Evolutionary conservation across 148 eudicot genomes (phyloP), one percentile per base, ranked within the genome.

Genomic region (Camellia granthamiana): DNA sequence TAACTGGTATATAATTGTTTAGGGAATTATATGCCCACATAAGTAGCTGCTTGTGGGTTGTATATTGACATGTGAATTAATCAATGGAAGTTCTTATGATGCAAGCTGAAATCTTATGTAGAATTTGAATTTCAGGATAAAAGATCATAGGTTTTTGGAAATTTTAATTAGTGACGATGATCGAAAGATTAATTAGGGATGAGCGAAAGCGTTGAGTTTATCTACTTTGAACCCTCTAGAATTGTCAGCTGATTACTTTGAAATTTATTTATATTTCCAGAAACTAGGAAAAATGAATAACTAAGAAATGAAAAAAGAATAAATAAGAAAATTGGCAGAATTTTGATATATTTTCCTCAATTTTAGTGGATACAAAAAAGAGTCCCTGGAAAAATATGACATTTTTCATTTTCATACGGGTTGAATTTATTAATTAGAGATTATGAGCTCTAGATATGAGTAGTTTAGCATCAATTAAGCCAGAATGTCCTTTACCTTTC

Each of bases 21-120:
- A 30, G 38, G 38, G 38, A 30, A 30, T 30, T 30, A 30, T 1
- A 30, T 30, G 38, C 38, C 38, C 7, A 46, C 14, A 43, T 18
- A 18, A 13, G 51, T 42, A 6, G 3, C 19, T 16, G 51, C 16
- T 44, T 49, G 30, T 69, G 9, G 12, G 42, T 12, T 64, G 18
- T 18, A 18, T 56, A 76, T 76, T 60, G 3, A 9, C 15, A 42
- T 1, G 38, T 30, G 0, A 16, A 60, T 44, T 41, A 38, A 74
- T 58, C 42, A 76, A 76, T 62, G 68, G 43, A 30, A 76, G 47
- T 76, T 62, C 0, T 0, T 12, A 0, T 63, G 68, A 6, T 5
- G 19, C 56, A 63, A 77, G 58, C 79, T 63, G 77, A 43, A 64
- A 19, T 46, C 44, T 6, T 49, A 16, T 77, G 69, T 63, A 21